Conservation (phyloP, 768 basidiomycete genomes). For the Dendrothele bispora region DNA sequence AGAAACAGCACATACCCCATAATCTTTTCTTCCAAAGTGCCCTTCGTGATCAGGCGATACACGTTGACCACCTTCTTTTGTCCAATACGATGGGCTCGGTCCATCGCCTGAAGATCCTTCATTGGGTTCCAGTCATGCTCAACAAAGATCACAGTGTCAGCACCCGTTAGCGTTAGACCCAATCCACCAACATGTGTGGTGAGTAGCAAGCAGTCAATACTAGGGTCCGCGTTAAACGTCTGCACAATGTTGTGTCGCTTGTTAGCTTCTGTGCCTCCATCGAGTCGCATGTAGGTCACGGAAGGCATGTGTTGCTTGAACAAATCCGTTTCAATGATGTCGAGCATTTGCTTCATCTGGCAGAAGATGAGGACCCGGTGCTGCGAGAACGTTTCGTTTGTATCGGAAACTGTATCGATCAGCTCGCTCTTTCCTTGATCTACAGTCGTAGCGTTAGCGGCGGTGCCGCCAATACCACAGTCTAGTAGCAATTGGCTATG, state of each 20-base stretch:
- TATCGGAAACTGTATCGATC: conserved; percentile 52
- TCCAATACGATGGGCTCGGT: conserved; percentile 95
- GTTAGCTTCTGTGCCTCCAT: conserved; percentile 87
- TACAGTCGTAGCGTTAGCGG: conserved; percentile 32
- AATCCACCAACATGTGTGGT: conserved; percentile 98
- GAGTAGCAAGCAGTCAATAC: conserved; percentile 92
- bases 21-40: conserved; percentile 97
- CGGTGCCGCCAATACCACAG: conserved; percentile 81
- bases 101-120: conserved; percentile 99
- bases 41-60: conserved; percentile 94
- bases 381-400: conserved; percentile 72
- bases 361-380: conserved; percentile 99
- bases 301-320: conserved; percentile 93
- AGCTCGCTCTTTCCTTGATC: conserved; percentile 71
- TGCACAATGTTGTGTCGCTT: conserved; percentile 97
- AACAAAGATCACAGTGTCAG: conserved; percentile 98
- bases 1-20: conserved; percentile 79
- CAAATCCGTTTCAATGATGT: conserved; percentile 92
- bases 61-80: conserved; percentile 99
- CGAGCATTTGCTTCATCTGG: conserved; percentile 99
- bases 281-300: conserved; percentile 97
- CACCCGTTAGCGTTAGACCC: conserved; percentile 94
- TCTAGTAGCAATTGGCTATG: conserved; percentile 88
- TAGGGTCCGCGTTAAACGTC: conserved; percentile 97
- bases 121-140: conserved; percentile 99